These are phyloP conservation scores for Trichothecium sympodiale DNA, from an alignment of 2,329 filamentous ascomycete species.

Conservation along the genomic window DNA sequence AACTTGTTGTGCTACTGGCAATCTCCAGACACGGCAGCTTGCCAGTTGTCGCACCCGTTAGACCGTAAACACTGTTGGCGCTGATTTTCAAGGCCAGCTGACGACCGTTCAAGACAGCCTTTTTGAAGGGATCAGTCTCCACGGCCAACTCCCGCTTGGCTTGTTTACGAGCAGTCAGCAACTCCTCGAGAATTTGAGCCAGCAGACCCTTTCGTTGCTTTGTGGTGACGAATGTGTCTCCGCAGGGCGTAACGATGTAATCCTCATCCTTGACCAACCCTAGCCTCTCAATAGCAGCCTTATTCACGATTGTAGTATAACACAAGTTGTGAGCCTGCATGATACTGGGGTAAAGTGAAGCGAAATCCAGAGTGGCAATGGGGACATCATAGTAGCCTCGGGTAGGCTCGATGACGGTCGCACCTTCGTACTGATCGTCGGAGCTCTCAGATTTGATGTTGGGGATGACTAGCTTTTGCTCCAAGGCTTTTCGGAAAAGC, in stretches of 20 bases:
- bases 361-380: slow-evolving; percentile 95
- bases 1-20: slow-evolving; percentile 92
- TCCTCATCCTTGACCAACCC: slow-evolving; percentile 78
- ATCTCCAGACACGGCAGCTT: slow-evolving; percentile 93
- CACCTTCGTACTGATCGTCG: slow-evolving; percentile 92
- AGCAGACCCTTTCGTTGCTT: slow-evolving; percentile 87
- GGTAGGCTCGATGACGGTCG: slow-evolving; percentile 92
- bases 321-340: slow-evolving; percentile 98
- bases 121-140: slow-evolving; percentile 94
- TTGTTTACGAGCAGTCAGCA: slow-evolving; percentile 83
- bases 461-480: slow-evolving; percentile 89
- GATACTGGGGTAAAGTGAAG: slow-evolving; percentile 95
- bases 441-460: slow-evolving; percentile 61
- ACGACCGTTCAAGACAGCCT: slow-evolving; percentile 93
- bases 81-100: slow-evolving; percentile 93
- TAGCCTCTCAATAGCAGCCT: slow-evolving; percentile 64
- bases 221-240: slow-evolving; percentile 80
- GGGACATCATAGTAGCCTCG: slow-evolving; percentile 92
- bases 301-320: slow-evolving; percentile 79
- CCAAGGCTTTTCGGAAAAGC: slow-evolving; percentile 85
- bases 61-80: slow-evolving; percentile 94
- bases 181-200: slow-evolving; percentile 89
- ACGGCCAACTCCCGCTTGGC: slow-evolving; percentile 82
- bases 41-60: slow-evolving; percentile 91
- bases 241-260: slow-evolving; percentile 92